Percentiles rank a stretch among this genome's conserved stretches.
phyloP scores from a whole-genome alignment of 2,329 filamentous ascomycete genomes.

The Fusarium nurragi region DNA sequence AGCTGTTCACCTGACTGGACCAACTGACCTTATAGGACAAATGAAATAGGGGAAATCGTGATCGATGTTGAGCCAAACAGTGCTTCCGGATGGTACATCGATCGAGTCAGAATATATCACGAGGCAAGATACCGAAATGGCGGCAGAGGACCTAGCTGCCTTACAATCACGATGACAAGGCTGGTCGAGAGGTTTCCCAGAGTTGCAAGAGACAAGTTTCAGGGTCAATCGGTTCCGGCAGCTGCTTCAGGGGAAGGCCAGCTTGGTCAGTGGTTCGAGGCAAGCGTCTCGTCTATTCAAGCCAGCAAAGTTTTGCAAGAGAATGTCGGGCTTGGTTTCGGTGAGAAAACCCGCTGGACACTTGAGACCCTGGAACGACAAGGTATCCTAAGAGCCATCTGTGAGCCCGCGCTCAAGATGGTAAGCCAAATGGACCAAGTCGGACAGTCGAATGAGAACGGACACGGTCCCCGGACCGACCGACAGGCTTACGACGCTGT shows the following conservation, averaged over 20 bases:
- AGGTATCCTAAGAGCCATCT: constrained; percentile 42
- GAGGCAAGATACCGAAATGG: constrained; percentile 35
- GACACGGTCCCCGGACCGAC: constrained; percentile 15
- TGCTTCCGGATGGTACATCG: constrained; percentile 18
- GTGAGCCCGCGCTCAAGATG: constrained; percentile 45
- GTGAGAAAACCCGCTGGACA: constrained; percentile 42
- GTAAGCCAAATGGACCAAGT: constrained; percentile 47
- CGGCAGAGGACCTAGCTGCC: constrained; percentile 19
- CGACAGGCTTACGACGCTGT: constrained; percentile 10
- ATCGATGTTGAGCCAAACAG: constrained; percentile 26
- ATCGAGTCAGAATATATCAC: constrained; percentile 35
- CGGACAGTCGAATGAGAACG: constrained; percentile 45
- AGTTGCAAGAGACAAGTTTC: neutral
- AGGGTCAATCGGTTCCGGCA: constrained; percentile 16
- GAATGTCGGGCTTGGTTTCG: constrained; percentile 43
- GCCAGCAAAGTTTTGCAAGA: constrained; percentile 34
- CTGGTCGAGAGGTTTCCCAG: constrained; percentile 14
- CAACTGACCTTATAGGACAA: constrained; percentile 29
- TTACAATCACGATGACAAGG: constrained; percentile 41
- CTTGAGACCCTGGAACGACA: constrained; percentile 32
- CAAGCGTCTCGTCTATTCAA: constrained; percentile 39
- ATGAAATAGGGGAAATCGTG: constrained; percentile 21
- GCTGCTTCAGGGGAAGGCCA: constrained; percentile 3
- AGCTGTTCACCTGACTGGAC: no score
- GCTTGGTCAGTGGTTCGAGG: constrained; percentile 45